Evolutionary conservation across 2,329 filamentous ascomycete genomes (phyloP), one percentile per base, ranked within the genome.

Genomic region (Cryoendolithus antarcticus): DNA sequence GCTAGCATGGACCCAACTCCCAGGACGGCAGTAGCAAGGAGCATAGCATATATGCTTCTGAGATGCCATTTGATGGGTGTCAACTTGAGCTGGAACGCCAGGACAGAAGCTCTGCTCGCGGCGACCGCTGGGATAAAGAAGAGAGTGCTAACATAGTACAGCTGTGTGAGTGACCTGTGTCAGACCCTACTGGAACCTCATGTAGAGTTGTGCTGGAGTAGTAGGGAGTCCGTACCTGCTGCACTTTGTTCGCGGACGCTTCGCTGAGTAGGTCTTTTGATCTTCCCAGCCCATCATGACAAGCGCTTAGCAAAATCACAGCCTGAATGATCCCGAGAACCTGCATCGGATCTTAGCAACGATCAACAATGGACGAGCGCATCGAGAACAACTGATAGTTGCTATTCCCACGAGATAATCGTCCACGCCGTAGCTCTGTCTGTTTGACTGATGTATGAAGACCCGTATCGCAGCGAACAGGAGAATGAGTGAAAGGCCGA

Each of bases 211-310:
- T 21, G n/a, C n/a, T n/a, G n/a, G 19, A 21, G 19, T 21, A 21
- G 3, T 21, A 21, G 19, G 19, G 19, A 21, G 19, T 21, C 19
- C 19, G 19, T 21, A 21, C 19, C 19, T 21, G 19, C 19, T 21
- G 19, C 19, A 21, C 19, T 21, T 21, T 21, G 19, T 21, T 21
- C 6, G 19, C 19, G 19, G 19, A 21, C 19, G 19, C 19, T 21
- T 21, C 19, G 19, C 19, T 21, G 4, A 49, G 41, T 27, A 49
- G 34, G 12, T 37, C 15, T 10, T 41, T 39, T 3, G 41, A 35
- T 32, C 40, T 32, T 5, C 46, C 46, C 4, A 48, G 39, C 9
- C 46, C 46, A 30, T 37, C 41, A n/a, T 39, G 39, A 27, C 46
- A 48, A 10, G 44, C 46, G 4, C 35, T 38, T 6, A 48, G 31